Conservation (phyloP, 1,284 basidiomycete genomes). For the Boletus holoroseus region DNA sequence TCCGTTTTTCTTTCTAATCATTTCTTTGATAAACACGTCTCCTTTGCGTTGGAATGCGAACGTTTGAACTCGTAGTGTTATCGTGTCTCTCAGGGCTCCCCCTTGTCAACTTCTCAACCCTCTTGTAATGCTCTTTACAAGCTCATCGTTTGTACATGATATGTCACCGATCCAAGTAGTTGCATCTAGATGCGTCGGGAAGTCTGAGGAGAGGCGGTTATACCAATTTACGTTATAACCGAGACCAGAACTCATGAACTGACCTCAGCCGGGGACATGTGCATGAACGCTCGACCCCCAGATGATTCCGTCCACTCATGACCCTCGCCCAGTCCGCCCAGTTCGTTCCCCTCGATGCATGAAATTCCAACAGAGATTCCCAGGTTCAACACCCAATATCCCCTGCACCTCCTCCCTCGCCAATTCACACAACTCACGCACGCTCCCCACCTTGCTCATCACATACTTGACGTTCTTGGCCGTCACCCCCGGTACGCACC, state of each 20-base stretch:
- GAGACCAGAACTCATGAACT: background rate
- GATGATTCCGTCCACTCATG: too few species aligned
- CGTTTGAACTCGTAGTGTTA: too few species aligned
- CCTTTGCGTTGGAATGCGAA: too few species aligned
- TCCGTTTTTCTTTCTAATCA: too few species aligned
- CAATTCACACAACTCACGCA: slow-evolving; percentile 75
- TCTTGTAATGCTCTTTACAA: too few species aligned
- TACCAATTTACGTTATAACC: background rate
- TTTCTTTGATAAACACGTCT: too few species aligned
- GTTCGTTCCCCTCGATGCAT: slow-evolving; percentile 63
- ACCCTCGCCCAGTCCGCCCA: background rate
- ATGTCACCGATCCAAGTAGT: background rate
- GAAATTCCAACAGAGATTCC: slow-evolving; percentile 75
- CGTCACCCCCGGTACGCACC: slow-evolving; percentile 73
- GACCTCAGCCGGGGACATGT: background rate
- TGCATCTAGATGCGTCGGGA: background rate
- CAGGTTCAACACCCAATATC: slow-evolving; percentile 79
- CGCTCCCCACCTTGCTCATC: slow-evolving; percentile 72
- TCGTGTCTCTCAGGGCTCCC: too few species aligned
- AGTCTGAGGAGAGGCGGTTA: background rate
- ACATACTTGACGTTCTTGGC: slow-evolving; percentile 85
- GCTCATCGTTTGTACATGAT: background rate
- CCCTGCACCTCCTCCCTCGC: slow-evolving; percentile 58
- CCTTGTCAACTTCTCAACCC: too few species aligned
- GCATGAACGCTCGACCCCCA: background rate